These are phyloP conservation scores for Colletotrichum falcatum DNA, from an alignment of 2,329 filamentous ascomycete species.

Conservation along the genomic window DNA sequence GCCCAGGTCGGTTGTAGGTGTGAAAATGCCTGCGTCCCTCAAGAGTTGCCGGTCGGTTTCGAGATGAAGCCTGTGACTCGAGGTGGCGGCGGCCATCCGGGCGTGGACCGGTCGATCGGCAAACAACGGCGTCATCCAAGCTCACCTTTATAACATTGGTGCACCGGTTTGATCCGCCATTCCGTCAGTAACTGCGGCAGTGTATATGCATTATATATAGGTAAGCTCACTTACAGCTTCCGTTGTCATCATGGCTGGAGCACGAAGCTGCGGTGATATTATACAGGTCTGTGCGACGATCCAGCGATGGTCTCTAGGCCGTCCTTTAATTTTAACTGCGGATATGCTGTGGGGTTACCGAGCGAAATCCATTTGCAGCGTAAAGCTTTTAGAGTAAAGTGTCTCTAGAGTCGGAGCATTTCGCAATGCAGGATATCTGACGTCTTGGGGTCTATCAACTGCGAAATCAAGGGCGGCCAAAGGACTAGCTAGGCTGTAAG, in stretches of 20 bases:
- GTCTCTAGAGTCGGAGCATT: neutral
- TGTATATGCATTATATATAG: too few relatives aligned
- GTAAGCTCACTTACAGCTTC: neutral
- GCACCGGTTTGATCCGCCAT: neutral
- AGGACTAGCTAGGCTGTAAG: neutral
- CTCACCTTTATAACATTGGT: neutral
- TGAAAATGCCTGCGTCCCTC: neutral
- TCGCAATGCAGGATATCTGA: neutral
- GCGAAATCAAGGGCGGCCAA: neutral
- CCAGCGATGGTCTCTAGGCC: neutral
- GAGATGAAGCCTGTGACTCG: neutral
- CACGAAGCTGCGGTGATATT: neutral
- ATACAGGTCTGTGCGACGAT: neutral
- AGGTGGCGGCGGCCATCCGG: neutral
- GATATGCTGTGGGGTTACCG: neutral
- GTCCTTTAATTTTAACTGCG: neutral
- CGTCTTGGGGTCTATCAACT: neutral
- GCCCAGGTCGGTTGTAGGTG: neutral
- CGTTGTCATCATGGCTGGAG: neutral
- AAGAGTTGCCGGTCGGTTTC: conserved; percentile 7
- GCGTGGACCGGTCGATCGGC: neutral
- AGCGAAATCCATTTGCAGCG: neutral
- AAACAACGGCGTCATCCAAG: neutral
- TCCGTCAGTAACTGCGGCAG: neutral
- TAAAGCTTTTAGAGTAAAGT: neutral